Base-by-base conservation (phyloP, 352 stramenopile genomes). In the Phytophthora sp. region DNA sequence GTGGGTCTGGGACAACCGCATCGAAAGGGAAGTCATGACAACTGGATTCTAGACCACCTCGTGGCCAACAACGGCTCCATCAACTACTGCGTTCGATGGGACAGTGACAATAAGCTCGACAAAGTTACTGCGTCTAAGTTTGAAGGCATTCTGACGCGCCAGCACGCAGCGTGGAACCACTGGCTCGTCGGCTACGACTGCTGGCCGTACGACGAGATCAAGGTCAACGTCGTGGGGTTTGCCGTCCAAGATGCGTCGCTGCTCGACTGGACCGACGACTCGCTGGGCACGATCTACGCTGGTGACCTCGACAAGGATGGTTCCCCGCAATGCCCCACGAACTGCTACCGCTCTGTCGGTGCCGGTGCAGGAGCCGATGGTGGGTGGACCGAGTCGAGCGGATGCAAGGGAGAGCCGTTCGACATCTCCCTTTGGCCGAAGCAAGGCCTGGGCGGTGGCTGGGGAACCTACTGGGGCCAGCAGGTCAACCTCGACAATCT, bases 1-100 rank as follows among this genome's bases (percentile, higher is more conserved):
- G 18, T 71, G 62, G 62, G 32, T 71, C 20, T 70, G 62, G 62
- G 32, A 64, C 15, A 65, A 70, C 54, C 54, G 62, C 24, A 46
- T 60, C n/a, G 21, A 42, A 10, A 24, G 13, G 4, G 46, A 64
- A 0, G 55, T 48, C 45, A 45, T 26, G 52, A 66, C 20, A 59
- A 66, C 38, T 66, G 38, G 30, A 59, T 66, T 30, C 53, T 70
- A 21, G 66, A 82, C 59, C 69, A 82, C 48, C 45, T 82, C 52
- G 56, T 63, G 30, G 39, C 21, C 21, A 72, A 71, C 48, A 71
- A 66, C 5, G 62, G 62, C 2, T 44, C 66, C 9, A 37, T 82
- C 21, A 75, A 62, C 62, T 79, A 82, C 58, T 82, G 73, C 53
- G 18, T 82, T 5, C 73, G 69, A 13, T 82, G 73, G 62, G 69